Evolutionary conservation across 139 green algal genomes (phyloP).

Genomic region (Penium margaritaceum): DNA sequence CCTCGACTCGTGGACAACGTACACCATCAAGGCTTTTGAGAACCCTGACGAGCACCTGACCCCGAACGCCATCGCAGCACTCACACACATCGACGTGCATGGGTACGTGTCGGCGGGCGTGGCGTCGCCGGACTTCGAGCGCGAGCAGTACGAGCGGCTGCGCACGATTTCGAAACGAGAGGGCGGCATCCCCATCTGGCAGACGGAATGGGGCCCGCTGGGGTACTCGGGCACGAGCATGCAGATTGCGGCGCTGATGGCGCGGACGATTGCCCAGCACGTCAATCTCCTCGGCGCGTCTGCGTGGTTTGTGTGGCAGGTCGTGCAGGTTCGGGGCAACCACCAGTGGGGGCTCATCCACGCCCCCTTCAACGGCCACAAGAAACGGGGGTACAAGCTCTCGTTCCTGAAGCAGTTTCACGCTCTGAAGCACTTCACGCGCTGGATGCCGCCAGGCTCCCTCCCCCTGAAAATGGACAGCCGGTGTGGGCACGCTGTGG

Average conservation of each 20-base stretch:
- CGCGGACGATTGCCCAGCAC: constrained; percentile 18
- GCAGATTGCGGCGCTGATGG: constrained; percentile 19
- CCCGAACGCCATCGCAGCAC: neutral
- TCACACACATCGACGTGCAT: neutral
- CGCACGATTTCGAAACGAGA: constrained; percentile 20
- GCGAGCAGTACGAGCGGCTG: constrained; percentile 8
- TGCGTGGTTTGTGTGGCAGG: constrained; percentile 46
- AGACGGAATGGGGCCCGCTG: constrained; percentile 39
- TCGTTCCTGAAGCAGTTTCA: constrained; percentile 18
- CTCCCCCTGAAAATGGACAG: neutral
- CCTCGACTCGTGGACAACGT: neutral
- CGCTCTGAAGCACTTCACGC: constrained; percentile 14
- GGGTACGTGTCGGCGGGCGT: neutral
- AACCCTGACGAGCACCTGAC: neutral
- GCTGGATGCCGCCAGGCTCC: neutral
- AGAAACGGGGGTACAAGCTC: neutral
- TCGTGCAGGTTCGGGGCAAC: constrained; percentile 16
- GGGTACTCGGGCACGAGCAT: constrained; percentile 16
- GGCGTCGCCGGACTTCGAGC: neutral
- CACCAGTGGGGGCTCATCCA: neutral
- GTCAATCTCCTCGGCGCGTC: constrained; percentile 32
- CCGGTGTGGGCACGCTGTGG: neutral
- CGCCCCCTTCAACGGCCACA: neutral
- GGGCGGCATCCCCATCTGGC: constrained; percentile 45
- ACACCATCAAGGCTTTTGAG: neutral